Percentiles rank a stretch among this genome's conserved stretches.
Conservation (phyloP, 2,329 filamentous ascomycete genomes). For the Hymenoscyphus linearis region DNA sequence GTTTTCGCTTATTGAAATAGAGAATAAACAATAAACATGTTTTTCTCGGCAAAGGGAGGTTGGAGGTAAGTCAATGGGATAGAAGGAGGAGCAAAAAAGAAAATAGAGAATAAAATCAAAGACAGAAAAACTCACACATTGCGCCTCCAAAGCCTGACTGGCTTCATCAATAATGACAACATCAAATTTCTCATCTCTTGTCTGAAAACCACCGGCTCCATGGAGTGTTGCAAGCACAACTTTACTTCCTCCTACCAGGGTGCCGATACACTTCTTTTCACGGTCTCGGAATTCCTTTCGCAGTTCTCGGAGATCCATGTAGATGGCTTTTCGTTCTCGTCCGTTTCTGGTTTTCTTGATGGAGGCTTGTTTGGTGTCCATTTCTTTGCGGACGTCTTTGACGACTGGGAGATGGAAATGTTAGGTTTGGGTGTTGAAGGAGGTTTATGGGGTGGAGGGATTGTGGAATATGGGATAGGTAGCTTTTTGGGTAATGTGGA, state of each 20-base stretch:
- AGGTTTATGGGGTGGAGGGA: background rate
- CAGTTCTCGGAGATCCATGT: constrained; percentile 76
- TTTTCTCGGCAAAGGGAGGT: background rate
- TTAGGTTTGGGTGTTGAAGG: background rate
- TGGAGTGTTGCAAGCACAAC: constrained; percentile 92
- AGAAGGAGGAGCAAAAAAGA: background rate
- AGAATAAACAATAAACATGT: background rate
- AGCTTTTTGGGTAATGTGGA: background rate
- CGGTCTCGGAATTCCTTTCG: constrained; percentile 84
- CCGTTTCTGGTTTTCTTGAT: constrained; percentile 83
- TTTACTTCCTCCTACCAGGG: constrained; percentile 69
- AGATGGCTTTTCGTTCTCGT: constrained; percentile 74
- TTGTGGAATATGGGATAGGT: background rate
- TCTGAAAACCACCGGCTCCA: constrained; percentile 79
- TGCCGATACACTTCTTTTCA: constrained; percentile 74
- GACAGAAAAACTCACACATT: background rate
- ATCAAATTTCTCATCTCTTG: constrained; percentile 78
- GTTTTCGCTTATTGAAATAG: background rate
- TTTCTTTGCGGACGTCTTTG: constrained; percentile 82
- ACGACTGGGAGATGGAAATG: constrained; percentile 47
- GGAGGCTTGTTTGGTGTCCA: constrained; percentile 85
- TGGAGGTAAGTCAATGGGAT: background rate
- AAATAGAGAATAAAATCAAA: background rate
- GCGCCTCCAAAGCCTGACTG: constrained; percentile 85
- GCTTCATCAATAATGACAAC: constrained; percentile 95